A percentile compares a stretch with the other conserved stretches of the same genome.
Evolutionary conservation across 208 protist genomes (phyloP).

Genomic region (Leptomonas pyrrhocoris): DNA sequence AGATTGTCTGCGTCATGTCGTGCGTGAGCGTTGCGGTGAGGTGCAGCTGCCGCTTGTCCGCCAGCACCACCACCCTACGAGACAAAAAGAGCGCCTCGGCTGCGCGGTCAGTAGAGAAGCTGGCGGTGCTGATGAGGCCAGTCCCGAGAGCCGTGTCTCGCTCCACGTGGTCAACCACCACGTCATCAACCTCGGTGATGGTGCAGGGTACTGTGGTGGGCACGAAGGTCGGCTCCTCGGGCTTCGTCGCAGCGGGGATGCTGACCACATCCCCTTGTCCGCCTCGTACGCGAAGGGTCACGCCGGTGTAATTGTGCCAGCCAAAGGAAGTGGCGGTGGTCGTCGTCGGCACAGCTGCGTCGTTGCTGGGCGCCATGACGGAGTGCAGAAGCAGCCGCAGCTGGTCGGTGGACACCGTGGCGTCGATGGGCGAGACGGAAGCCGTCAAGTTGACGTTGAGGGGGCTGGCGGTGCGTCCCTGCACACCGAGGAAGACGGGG

Average conservation of each 20-base stretch:
- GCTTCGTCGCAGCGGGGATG: neutral
- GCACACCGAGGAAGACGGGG: conserved; percentile 42
- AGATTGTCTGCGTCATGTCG: conserved; percentile 13
- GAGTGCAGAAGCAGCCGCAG: conserved; percentile 24
- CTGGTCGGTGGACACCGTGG: conserved; percentile 31
- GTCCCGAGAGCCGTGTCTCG: conserved; percentile 7
- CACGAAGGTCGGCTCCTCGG: neutral
- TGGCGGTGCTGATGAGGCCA: neutral
- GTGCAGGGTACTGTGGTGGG: conserved; percentile 1
- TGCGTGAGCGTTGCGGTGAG: conserved; percentile 19
- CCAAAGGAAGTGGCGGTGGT: neutral
- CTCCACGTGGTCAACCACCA: conserved; percentile 29
- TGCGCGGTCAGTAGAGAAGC: neutral
- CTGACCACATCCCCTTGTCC: conserved; percentile 8
- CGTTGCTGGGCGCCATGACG: neutral
- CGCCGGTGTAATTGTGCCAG: conserved; percentile 15
- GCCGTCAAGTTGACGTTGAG: conserved; percentile 31
- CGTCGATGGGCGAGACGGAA: conserved; percentile 38
- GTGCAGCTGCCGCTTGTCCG: conserved; percentile 32
- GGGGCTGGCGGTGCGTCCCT: conserved; percentile 29
- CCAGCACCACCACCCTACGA: conserved; percentile 11
- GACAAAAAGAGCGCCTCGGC: conserved; percentile 19
- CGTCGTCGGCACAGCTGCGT: neutral
- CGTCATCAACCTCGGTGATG: conserved; percentile 22
- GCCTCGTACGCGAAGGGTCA: conserved; percentile 20